Base-by-base conservation (phyloP, 2,329 filamentous ascomycete genomes). In the Neocatenulostroma microsporum region DNA sequence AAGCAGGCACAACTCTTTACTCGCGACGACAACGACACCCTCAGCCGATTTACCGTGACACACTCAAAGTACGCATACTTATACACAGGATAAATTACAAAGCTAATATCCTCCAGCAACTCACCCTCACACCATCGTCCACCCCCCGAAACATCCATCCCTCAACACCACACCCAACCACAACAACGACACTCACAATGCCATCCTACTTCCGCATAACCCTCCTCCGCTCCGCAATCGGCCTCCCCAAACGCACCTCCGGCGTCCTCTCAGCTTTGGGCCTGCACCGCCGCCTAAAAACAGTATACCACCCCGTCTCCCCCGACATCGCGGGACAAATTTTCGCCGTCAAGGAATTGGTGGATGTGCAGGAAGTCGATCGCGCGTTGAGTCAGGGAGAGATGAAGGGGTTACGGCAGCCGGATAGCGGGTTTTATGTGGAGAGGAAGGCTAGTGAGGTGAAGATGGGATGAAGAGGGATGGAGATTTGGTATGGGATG, bases 341-440 rank as follows among this genome's bases (percentile, higher is more conserved):
- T 56, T 82, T 95, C 72, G 82, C 82, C 63, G 86, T 95, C 52
- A 95, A 95, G 70, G 88, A 95, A 66, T 69, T 95, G 45, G 84
- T 95, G 30, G 72, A 76, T 36, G 86, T 94, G 23, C 69, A 78
- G 49, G 87, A 94, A 66, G 85, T 93, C 29, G 77, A 80, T 21
- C 60, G 65, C 44, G 61, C 72, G 21, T 59, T 85, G 63, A 80
- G 71, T 6, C 75, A 77, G 56, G 62, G 66, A 38, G 76, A 94
- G 67, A 72, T 94, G 55, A 78, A 78, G 64, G 74, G 72, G 34
- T 69, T 75, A 63, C 68, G 88, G 61, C 78, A 73, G 61, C 86
- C 87, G 3, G 84, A 89, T 43, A 68, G 72, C 1, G 88, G 88
- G 2, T 95, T 87, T 55, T 89, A 79, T 52, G 57, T 94, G 42